Percentiles rank a stretch among this genome's conserved stretches.
Evolutionary conservation across 1,284 basidiomycete genomes (phyloP).

Genomic region (Apiotrichum mycotoxinovorans): DNA sequence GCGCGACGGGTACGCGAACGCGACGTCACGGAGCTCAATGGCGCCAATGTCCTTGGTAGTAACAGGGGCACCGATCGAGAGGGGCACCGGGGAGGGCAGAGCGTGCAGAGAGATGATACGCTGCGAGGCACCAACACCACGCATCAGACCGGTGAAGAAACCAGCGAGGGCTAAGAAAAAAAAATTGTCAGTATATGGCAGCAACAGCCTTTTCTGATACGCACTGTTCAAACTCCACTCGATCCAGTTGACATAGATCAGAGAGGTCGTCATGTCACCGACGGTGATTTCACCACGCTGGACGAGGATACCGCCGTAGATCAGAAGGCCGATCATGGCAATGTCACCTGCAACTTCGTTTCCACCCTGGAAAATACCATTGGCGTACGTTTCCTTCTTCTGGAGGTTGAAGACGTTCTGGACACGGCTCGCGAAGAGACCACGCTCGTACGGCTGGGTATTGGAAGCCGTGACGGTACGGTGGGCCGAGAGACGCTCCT

Average conservation of each 20-base stretch:
- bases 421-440: slow-evolving; percentile 39
- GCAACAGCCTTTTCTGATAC: slow-evolving; percentile 7
- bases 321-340: slow-evolving; percentile 46
- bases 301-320: slow-evolving; percentile 47
- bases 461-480: slow-evolving; percentile 47
- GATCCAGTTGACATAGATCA: slow-evolving; percentile 50
- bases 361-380: slow-evolving; percentile 45
- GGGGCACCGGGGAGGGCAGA: slow-evolving; percentile 40
- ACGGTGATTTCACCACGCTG: slow-evolving; percentile 43
- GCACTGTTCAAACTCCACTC: slow-evolving; percentile 48
- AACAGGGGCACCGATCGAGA: slow-evolving; percentile 37
- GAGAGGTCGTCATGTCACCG: slow-evolving; percentile 48
- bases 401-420: slow-evolving; percentile 43
- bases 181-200: no score
- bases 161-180: slow-evolving; percentile 37
- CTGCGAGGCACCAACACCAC: slow-evolving; percentile 48
- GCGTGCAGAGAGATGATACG: slow-evolving; percentile 44
- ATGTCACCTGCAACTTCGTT: slow-evolving; percentile 48
- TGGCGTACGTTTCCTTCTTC: slow-evolving; percentile 46
- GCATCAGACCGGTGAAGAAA: slow-evolving; percentile 50
- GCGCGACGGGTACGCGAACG: slow-evolving; percentile 87
- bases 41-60: slow-evolving; percentile 56
- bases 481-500: slow-evolving; percentile 46
- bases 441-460: slow-evolving; percentile 40
- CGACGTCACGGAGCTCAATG: slow-evolving; percentile 70